phyloP scores from a whole-genome alignment of 1,284 basidiomycete species.

The Ustilago sp. region DNA sequence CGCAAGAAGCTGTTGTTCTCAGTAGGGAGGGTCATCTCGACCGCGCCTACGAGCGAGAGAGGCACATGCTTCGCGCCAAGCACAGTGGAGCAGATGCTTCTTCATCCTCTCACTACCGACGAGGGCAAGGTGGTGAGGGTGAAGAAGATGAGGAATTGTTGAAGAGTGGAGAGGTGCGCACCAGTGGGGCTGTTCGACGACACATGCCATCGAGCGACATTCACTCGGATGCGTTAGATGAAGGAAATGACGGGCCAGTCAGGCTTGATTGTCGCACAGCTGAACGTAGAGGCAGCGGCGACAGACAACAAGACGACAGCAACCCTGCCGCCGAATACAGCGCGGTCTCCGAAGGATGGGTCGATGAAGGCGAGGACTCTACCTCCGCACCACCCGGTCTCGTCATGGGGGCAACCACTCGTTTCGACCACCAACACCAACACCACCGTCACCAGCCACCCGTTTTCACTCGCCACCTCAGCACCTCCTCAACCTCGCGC shows the following conservation, averaged over 20 bases:
- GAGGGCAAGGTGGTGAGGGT: neutral
- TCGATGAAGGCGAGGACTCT: constrained; percentile 44
- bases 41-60: constrained; percentile 42
- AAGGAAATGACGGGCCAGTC: constrained; percentile 30
- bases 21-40: constrained; percentile 53
- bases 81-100: constrained; percentile 6
- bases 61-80: constrained; percentile 23
- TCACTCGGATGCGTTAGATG: constrained; percentile 33
- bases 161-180: constrained; percentile 48
- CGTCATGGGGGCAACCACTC: constrained; percentile 40
- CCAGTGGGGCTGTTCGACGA: neutral
- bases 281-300: constrained; percentile 1
- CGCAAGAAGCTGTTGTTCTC: constrained; percentile 70
- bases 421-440: constrained; percentile 13
- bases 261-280: constrained; percentile 1
- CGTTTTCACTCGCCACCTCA: neutral
- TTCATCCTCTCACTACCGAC: neutral
- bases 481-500: constrained; percentile 18
- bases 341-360: constrained; percentile 40
- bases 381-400: constrained; percentile 27
- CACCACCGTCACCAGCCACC: neutral
- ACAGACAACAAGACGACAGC: neutral
- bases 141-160: constrained; percentile 52
- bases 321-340: neutral
- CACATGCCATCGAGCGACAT: neutral